Conservation (phyloP, 164 flowering plant species). For the Chimonanthus praecox region DNA sequence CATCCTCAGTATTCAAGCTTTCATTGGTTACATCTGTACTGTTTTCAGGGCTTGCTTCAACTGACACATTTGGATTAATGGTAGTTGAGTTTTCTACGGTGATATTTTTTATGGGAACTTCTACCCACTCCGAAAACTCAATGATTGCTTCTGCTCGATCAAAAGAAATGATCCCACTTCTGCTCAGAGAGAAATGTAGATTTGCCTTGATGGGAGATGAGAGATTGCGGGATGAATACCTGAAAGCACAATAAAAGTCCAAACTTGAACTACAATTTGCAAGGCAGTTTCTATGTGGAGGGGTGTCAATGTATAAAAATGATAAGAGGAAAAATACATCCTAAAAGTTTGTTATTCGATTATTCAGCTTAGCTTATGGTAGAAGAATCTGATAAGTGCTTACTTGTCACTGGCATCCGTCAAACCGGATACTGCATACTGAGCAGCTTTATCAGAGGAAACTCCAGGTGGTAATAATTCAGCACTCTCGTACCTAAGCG, state of each 20-base stretch:
- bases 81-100: slow-evolving; percentile 63
- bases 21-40: slow-evolving; percentile 44
- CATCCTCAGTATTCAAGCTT: slow-evolving; percentile 31
- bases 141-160: slow-evolving; percentile 92
- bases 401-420: slow-evolving; percentile 81
- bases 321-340: too few relatives aligned
- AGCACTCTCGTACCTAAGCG: slow-evolving; percentile 69
- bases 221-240: slow-evolving; percentile 83
- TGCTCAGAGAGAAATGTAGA: slow-evolving; percentile 86
- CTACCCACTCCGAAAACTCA: slow-evolving; percentile 95
- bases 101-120: slow-evolving; percentile 76
- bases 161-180: slow-evolving; percentile 81
- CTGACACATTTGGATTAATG: slow-evolving; percentile 39
- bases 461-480: slow-evolving; percentile 76
- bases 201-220: slow-evolving; percentile 93
- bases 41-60: slow-evolving; percentile 38
- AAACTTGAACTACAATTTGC: not conserved
- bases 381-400: slow-evolving; percentile 18
- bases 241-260: slow-evolving; percentile 17
- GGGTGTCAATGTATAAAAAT: slow-evolving; percentile 1
- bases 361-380: not conserved
- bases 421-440: slow-evolving; percentile 76
- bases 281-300: not conserved
- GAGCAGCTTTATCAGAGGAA: slow-evolving; percentile 56
- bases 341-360: not conserved